phyloP scores from a whole-genome alignment of 1,284 basidiomycete genomes.

The Cryptococcus amylolentus region DNA sequence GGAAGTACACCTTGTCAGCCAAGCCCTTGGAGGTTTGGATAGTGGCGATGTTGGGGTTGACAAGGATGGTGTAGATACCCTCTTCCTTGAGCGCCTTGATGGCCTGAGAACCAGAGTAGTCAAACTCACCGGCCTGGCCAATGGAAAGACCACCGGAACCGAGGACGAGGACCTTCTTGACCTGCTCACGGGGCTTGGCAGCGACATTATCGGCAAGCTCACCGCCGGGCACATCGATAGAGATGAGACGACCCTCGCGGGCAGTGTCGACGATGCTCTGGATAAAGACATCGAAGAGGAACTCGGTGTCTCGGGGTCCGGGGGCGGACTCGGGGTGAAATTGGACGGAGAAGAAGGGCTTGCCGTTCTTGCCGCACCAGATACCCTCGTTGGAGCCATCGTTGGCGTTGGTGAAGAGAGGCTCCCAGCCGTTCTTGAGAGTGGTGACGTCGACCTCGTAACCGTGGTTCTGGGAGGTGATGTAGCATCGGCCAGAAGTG shows the following conservation, averaged over 20 bases:
- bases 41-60: conserved; percentile 97
- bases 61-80: conserved; percentile 89
- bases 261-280: conserved; percentile 76
- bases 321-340: conserved; percentile 99
- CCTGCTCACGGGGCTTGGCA: conserved; percentile 77
- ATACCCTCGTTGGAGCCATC: conserved; percentile 98
- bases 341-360: conserved; percentile 97
- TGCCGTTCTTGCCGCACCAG: conserved; percentile 72
- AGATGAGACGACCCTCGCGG: conserved; percentile 62
- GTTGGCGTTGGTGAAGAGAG: conserved; percentile 95
- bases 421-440: conserved; percentile 83
- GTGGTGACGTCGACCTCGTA: conserved; percentile 85
- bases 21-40: conserved; percentile 97
- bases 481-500: conserved; percentile 93
- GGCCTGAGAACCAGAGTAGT: conserved; percentile 98
- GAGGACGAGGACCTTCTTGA: conserved; percentile 93
- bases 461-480: conserved; percentile 99
- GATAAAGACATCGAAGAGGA: conserved; percentile 97
- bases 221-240: conserved; percentile 84
- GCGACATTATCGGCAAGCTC: conserved; percentile 87
- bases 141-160: conserved; percentile 95
- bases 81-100: conserved; percentile 97
- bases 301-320: conserved; percentile 98
- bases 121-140: conserved; percentile 98
- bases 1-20: conserved; percentile 94